Conservation (phyloP, 495 filamentous ascomycete genomes). For the Parathielavia appendiculata region DNA sequence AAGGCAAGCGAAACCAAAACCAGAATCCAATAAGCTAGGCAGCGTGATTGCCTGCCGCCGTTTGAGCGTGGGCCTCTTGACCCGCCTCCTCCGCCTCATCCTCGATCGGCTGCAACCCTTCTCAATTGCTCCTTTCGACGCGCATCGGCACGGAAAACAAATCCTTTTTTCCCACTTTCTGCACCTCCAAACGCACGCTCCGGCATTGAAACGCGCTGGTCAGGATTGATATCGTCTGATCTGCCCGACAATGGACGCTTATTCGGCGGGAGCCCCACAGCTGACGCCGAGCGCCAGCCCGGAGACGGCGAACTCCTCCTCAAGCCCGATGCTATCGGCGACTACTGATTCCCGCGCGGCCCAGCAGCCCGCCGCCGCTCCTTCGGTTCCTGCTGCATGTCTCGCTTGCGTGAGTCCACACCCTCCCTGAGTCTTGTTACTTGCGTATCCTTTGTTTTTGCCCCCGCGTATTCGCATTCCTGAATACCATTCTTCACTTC, state of each 20-base stretch:
- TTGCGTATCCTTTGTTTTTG: slow-evolving; percentile 17
- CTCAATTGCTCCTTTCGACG: background rate
- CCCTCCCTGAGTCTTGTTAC: slow-evolving; percentile 11
- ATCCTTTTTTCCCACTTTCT: slow-evolving; percentile 9
- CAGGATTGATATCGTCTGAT: slow-evolving; percentile 13
- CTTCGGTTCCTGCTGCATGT: slow-evolving; percentile 45
- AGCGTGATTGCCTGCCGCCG: background rate
- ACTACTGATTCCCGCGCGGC: slow-evolving; percentile 30
- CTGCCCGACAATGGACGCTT: slow-evolving; percentile 33
- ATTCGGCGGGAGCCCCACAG: slow-evolving; percentile 32
- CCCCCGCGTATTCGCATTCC: slow-evolving; percentile 10
- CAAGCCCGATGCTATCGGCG: slow-evolving; percentile 25
- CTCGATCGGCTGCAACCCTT: background rate
- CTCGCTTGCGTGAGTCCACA: slow-evolving; percentile 43
- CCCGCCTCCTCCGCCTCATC: background rate
- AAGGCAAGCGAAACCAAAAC: background rate
- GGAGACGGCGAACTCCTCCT: slow-evolving; percentile 31
- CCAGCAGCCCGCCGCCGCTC: slow-evolving; percentile 30
- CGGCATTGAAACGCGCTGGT: slow-evolving; percentile 8
- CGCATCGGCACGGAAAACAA: background rate
- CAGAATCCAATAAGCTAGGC: background rate
- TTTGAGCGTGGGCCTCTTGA: background rate
- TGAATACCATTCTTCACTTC: slow-evolving; percentile 11
- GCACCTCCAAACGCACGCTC: background rate
- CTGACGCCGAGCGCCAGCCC: slow-evolving; percentile 28